Evolutionary conservation across 306 rosid species (phyloP).

Genomic region (Erythrophleum fordii): DNA sequence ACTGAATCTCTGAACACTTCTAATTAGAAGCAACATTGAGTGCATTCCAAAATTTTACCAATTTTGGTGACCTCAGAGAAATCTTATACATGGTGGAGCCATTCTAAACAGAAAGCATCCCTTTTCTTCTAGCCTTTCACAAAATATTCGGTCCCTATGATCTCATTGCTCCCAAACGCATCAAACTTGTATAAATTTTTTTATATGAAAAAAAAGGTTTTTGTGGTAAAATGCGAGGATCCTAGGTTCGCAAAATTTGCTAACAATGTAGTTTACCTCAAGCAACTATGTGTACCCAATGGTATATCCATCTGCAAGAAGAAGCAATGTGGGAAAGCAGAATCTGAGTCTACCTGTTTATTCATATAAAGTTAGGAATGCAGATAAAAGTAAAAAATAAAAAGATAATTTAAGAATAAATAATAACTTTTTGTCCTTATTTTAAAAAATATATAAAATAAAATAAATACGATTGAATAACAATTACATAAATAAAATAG

Average conservation of each 20-base stretch:
- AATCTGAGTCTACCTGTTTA: neutral
- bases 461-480: no score
- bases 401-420: no score
- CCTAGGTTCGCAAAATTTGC: constrained; percentile 16
- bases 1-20: no score
- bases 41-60: constrained; percentile 31
- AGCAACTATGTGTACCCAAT: neutral
- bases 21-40: constrained; percentile 24
- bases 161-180: constrained; percentile 19
- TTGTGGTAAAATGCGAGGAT: constrained; percentile 21
- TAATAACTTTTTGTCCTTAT: no score
- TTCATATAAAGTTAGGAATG: no score
- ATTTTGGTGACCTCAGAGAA: neutral
- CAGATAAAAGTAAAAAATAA: no score
- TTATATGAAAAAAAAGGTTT: neutral
- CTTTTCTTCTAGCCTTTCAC: constrained; percentile 34
- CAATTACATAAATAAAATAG: no score
- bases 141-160: constrained; percentile 37
- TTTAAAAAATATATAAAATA: no score
- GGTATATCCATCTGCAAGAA: neutral
- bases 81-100: constrained; percentile 15
- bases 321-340: neutral
- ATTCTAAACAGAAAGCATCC: constrained; percentile 41
- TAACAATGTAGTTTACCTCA: constrained; percentile 23
- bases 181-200: constrained; percentile 20